A percentile compares a stretch with the other conserved stretches of the same genome.
Conservation (phyloP, 108 stramenopile species). For the Skeletonema menzelii region DNA sequence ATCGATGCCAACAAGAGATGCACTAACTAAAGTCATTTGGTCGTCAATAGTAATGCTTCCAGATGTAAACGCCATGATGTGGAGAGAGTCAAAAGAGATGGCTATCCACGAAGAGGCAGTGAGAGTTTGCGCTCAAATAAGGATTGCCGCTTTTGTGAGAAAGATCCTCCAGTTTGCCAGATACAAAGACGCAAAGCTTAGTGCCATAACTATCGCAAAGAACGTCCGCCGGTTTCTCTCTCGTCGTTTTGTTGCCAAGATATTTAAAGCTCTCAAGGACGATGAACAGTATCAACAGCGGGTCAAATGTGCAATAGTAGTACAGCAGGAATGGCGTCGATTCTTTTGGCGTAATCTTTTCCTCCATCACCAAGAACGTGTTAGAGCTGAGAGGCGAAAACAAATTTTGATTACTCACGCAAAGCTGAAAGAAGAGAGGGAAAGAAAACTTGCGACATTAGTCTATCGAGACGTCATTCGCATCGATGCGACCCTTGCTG, state of each 20-base stretch:
- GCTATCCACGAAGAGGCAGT: constrained; percentile 45
- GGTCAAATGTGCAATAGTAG: constrained; percentile 14
- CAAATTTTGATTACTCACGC: constrained; percentile 18
- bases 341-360: constrained; percentile 36
- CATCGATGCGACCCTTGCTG: constrained; percentile 25
- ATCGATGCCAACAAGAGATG: constrained; percentile 20
- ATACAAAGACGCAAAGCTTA: constrained; percentile 19
- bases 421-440: constrained; percentile 14
- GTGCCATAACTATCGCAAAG: constrained; percentile 25
- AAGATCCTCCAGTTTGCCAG: constrained; percentile 6
- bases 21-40: constrained; percentile 39
- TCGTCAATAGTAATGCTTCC: constrained; percentile 48
- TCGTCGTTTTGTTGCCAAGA: constrained; percentile 9
- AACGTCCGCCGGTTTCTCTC: constrained; percentile 24
- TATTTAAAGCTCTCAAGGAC: constrained; percentile 20
- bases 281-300: constrained; percentile 13
- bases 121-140: constrained; percentile 48
- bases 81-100: constrained; percentile 55
- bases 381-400: constrained; percentile 12
- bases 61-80: constrained; percentile 52
- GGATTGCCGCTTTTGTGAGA: constrained; percentile 44
- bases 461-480: constrained; percentile 34
- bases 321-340: constrained; percentile 38
- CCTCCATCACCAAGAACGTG: constrained; percentile 13
- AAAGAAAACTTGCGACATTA: constrained; percentile 12